Conservation (phyloP, 1,139 yeast genomes). For the Scheffersomyces illinoinensis region DNA sequence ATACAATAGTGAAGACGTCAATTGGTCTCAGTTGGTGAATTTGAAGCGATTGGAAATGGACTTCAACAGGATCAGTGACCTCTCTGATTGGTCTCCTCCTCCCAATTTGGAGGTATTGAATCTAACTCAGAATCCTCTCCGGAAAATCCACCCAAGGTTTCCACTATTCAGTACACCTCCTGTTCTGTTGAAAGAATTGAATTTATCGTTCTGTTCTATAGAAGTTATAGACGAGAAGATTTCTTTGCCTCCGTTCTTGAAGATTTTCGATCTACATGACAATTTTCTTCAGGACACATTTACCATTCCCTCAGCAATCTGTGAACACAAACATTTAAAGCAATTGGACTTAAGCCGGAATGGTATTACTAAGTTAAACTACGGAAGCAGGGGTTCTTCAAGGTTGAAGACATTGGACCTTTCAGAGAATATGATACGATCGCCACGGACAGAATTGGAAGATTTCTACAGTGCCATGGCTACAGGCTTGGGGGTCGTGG, state of each 20-base stretch:
- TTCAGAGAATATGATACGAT: constrained; percentile 19
- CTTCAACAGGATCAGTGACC: constrained; percentile 15
- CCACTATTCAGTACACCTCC: constrained; percentile 1
- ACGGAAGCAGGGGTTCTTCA: constrained; percentile 1
- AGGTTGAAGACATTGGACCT: constrained; percentile 19
- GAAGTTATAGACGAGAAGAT: constrained; percentile 1
- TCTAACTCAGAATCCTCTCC: constrained; percentile 11
- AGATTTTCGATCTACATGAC: constrained; percentile 3
- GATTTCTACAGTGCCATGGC: constrained; percentile 28
- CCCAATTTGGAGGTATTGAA: constrained; percentile 9
- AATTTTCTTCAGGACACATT: constrained; percentile 3
- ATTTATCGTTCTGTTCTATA: constrained; percentile 3
- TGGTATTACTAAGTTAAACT: constrained; percentile 11
- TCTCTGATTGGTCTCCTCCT: constrained; percentile 12
- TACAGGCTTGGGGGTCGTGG: constrained; percentile 20
- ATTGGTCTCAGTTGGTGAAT: constrained; percentile 26
- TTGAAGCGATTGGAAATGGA: constrained; percentile 24
- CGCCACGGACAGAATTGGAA: constrained; percentile 12
- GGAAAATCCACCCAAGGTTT: constrained; percentile 1
- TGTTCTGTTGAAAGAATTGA: constrained; percentile 1
- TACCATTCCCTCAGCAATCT: constrained; percentile 1
- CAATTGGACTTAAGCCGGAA: constrained; percentile 20
- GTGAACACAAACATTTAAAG: constrained; percentile 1
- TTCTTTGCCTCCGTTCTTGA: constrained; percentile 3
- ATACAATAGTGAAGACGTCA: constrained; percentile 14